Percentiles rank a stretch among this genome's conserved stretches.
Conservation (phyloP, 2,329 filamentous ascomycete genomes). For the Orbilia ellipsospora region DNA sequence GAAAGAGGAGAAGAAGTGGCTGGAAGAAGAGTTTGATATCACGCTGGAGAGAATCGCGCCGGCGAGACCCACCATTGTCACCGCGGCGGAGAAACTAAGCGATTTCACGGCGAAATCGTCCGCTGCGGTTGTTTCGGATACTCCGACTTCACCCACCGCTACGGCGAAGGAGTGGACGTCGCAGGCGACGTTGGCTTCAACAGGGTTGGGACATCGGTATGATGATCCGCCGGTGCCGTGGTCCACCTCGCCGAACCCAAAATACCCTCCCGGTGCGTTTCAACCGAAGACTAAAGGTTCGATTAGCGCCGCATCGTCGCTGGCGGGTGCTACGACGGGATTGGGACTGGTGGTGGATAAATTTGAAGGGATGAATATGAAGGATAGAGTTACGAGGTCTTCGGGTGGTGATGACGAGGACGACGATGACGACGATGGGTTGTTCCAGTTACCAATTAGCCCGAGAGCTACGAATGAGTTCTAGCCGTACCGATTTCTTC, state of each 20-base stretch:
- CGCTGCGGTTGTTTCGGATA: constrained; percentile 16
- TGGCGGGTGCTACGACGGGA: constrained; percentile 26
- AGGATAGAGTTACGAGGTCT: constrained; percentile 15
- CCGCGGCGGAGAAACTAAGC: not conserved
- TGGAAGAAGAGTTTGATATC: constrained; percentile 51
- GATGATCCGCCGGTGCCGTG: constrained; percentile 49
- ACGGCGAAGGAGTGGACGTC: constrained; percentile 53
- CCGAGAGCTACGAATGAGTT: constrained; percentile 35
- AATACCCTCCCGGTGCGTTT: constrained; percentile 36
- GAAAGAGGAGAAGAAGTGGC: constrained; percentile 45
- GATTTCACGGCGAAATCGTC: constrained; percentile 22
- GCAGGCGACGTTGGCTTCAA: constrained; percentile 52
- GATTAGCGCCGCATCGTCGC: not conserved
- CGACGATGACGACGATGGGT: constrained; percentile 42
- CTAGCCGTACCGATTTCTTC: constrained; percentile 7
- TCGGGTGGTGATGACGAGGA: constrained; percentile 12
- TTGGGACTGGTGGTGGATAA: constrained; percentile 33
- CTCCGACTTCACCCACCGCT: constrained; percentile 44
- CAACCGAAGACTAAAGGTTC: constrained; percentile 30
- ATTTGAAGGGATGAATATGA: constrained; percentile 38
- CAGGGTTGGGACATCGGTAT: constrained; percentile 34
- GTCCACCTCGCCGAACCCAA: constrained; percentile 35
- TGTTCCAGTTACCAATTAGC: constrained; percentile 50
- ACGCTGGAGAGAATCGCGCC: constrained; percentile 42
- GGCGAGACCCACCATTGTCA: constrained; percentile 18